Conservation (phyloP, 2,329 filamentous ascomycete species). For the Colletotrichum cordylinicola region DNA sequence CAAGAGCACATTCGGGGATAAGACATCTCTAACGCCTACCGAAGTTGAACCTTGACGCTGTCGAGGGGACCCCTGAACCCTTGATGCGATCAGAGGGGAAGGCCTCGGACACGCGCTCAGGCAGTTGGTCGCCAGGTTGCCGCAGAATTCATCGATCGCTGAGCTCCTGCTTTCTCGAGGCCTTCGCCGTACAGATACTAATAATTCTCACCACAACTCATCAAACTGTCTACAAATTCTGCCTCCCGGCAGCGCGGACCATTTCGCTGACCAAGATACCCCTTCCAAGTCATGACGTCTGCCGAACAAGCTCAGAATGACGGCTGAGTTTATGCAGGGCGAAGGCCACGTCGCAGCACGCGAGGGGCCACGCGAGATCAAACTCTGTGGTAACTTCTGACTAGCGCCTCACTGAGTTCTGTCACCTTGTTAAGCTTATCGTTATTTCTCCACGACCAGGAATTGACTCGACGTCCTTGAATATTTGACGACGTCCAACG, state of each 20-base stretch:
- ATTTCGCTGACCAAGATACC: neutral
- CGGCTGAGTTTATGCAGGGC: neutral
- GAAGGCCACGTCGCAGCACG: neutral
- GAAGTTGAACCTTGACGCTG: neutral
- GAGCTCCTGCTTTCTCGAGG: neutral
- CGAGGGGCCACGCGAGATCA: neutral
- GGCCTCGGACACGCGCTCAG: neutral
- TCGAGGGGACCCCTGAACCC: neutral
- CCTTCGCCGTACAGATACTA: neutral
- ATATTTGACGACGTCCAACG: neutral
- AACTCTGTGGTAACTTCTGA: neutral
- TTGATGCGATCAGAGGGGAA: neutral
- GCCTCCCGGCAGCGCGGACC: neutral
- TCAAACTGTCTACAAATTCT: neutral
- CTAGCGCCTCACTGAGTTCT: slow-evolving; percentile 8
- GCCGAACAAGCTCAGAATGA: neutral
- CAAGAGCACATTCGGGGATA: neutral
- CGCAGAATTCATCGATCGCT: neutral
- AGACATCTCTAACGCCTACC: neutral
- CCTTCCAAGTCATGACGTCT: neutral
- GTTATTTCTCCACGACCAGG: neutral
- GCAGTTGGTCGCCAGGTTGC: neutral
- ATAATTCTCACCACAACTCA: neutral
- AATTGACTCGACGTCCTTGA: neutral
- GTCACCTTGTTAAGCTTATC: slow-evolving; percentile 14